Evolutionary conservation across 2,329 filamentous ascomycete species (phyloP), one percentile per base, ranked within the genome.

Genomic region (Fusarium mexicanum): DNA sequence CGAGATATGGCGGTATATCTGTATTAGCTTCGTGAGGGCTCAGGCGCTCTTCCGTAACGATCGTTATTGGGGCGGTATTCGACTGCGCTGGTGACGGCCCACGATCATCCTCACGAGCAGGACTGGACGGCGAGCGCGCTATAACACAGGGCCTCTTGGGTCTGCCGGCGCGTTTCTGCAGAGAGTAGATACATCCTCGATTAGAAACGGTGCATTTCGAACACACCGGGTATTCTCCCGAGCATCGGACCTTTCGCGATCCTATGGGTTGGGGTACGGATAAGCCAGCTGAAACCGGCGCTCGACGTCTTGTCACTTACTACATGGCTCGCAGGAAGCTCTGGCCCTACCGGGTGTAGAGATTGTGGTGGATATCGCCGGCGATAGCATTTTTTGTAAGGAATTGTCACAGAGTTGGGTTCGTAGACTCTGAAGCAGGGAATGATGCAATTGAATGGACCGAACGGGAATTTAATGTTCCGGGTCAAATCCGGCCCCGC

Each of bases 171-270:
- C 33, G 31, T 18, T 63, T 65, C 6, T 47, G 47, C 4, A 53
- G 29, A 16, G 60, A 66, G 44, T 55, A 66, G 9, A 33, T 24
- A 29, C 33, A 46, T 24, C 38, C n/a, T 24, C 61, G 47, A 31
- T 47, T 35, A 2, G 63, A 55, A 40, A 40, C 8, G 29, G 51
- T 22, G n/a, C 14, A 66, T 35, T 55, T 40, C 5, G 60, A 35
- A 37, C 40, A 46, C 16, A 55, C 37, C 22, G 59, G 60, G 40
- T 29, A 35, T 55, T 66, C 40, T 24, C 60, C 46, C 5, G 63
- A 55, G 38, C 60, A 64, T 46, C 60, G 63, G 60, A 64, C 63
- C 63, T 66, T 66, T 64, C 60, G 26, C 20, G 40, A n/a, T 29
- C 26, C 17, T 54, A 8, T 4, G 4, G 29, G 31, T 26, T 54